phyloP scores from a whole-genome alignment of 2,329 filamentous ascomycete species.

The Aureobasidium leucospermi region DNA sequence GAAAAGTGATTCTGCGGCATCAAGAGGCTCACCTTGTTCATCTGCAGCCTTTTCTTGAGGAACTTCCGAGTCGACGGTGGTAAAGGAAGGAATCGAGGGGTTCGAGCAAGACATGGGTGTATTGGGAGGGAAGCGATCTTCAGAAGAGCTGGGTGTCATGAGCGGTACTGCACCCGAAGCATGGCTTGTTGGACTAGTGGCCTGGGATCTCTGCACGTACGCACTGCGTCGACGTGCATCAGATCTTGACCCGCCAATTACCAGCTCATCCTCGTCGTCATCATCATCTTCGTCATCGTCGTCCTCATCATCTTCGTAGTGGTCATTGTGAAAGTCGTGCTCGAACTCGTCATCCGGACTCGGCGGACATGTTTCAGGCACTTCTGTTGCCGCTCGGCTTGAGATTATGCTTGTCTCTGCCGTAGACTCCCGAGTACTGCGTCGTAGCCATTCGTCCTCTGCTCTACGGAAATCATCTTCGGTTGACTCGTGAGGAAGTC shows the following conservation, averaged over 20 bases:
- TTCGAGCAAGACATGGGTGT: constrained; percentile 45
- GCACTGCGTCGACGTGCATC: not conserved
- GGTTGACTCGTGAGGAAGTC: constrained; percentile 23
- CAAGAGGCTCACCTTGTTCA: not conserved
- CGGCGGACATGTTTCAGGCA: constrained; percentile 32
- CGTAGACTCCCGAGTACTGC: constrained; percentile 28
- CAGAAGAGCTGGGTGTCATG: constrained; percentile 18
- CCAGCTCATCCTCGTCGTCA: not conserved
- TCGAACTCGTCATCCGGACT: constrained; percentile 42
- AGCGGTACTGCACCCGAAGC: constrained; percentile 12
- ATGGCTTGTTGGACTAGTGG: constrained; percentile 33
- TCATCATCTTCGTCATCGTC: constrained; percentile 2
- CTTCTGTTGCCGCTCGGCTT: constrained; percentile 22
- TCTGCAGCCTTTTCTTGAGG: not conserved
- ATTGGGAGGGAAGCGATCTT: constrained; percentile 32
- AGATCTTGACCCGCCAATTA: not conserved
- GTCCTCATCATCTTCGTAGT: not conserved
- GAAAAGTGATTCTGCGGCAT: not conserved
- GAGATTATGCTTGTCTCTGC: constrained; percentile 22
- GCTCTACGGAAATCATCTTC: constrained; percentile 27
- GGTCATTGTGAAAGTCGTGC: constrained; percentile 20
- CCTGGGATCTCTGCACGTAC: constrained; percentile 13
- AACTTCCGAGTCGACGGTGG: constrained; percentile 37
- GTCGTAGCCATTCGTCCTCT: constrained; percentile 27
- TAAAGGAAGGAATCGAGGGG: constrained; percentile 44